These are phyloP conservation scores for Nicotiana rustica DNA, from an alignment of 305 asterid species.

Conservation along the genomic window DNA sequence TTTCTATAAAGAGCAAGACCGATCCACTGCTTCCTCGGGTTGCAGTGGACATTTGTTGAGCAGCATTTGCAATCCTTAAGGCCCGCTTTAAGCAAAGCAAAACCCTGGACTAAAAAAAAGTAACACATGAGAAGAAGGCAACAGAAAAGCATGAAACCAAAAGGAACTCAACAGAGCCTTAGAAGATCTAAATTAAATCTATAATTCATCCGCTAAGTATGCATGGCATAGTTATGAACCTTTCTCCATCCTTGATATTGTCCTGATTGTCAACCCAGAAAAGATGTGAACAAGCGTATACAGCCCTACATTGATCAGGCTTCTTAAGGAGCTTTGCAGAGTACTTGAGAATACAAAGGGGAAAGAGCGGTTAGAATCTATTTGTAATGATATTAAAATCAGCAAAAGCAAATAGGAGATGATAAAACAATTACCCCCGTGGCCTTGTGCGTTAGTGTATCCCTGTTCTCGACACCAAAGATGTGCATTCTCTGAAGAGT, in stretches of 20 bases:
- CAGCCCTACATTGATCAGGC: slow-evolving; percentile 99
- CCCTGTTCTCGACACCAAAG: slow-evolving; percentile 96
- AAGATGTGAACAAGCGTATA: slow-evolving; percentile 95
- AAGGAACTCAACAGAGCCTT: slow-evolving; percentile 8
- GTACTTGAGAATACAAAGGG: slow-evolving; percentile 58
- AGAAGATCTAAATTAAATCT: not conserved
- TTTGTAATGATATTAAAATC: slow-evolving; percentile 36
- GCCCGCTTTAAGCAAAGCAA: slow-evolving; percentile 98
- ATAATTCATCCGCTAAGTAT: slow-evolving; percentile 20
- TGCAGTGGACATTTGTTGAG: slow-evolving; percentile 96
- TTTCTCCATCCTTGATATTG: slow-evolving; percentile 86
- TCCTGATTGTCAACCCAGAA: slow-evolving; percentile 97
- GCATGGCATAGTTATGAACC: slow-evolving; percentile 50
- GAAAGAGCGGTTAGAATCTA: slow-evolving; percentile 12
- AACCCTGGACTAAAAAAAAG: slow-evolving; percentile 63
- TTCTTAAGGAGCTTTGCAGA: slow-evolving; percentile 98
- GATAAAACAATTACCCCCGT: slow-evolving; percentile 83
- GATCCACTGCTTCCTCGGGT: slow-evolving; percentile 92
- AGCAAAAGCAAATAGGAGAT: slow-evolving; percentile 32
- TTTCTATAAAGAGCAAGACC: slow-evolving; percentile 82
- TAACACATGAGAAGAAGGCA: slow-evolving; percentile 13
- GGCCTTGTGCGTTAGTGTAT: slow-evolving; percentile 97
- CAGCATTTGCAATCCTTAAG: slow-evolving; percentile 93
- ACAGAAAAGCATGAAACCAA: not conserved
- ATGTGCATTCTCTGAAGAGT: slow-evolving; percentile 96